Base-by-base conservation (phyloP, 805 yeast species). In the Wickerhamomyces bovis region DNA sequence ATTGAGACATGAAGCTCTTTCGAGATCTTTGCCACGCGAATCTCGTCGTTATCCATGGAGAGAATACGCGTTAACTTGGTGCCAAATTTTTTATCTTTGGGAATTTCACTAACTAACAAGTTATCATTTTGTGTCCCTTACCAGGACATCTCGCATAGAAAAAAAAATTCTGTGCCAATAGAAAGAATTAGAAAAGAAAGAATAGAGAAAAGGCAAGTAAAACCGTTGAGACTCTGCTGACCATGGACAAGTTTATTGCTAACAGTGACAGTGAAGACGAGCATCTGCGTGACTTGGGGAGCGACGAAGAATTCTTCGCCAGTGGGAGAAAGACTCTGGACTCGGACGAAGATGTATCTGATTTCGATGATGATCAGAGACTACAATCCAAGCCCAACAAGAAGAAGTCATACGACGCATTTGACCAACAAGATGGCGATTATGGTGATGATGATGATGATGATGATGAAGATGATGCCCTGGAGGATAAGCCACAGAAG, bases 21-120 rank as follows among this genome's bases (percentile, higher is more conserved):
- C 4, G 67, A 57, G n/a, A 63, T 51, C 46, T 55, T 61, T 2
- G 68, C 50, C 3, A 65, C 53, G 16, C 59, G 49, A 7, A 64
- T 43, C 43, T 67, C 71, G 42, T 61, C 67, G 4, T 52, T 45
- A 38, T 66, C 67, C 70, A 66, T 66, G 31, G 12, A 16, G 12
- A 20, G 16, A 10, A 12, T 16, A 33, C 3, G 20, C 36, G 36
- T 33, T 16, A 4, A 15, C 3, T n/a, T 31, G 35, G 10, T 6
- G 16, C n/a, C n/a, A n/a, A n/a, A n/a, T n/a, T n/a, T n/a, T n/a
- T n/a, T n/a, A n/a, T n/a, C 16, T 30, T 30, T 3, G 35, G 9
- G 11, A 33, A 16, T 33, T 33, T 18, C 15, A 10, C 6, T 16
- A 6, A 9, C 10, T 13, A 8, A 28, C 4, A 8, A 28, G n/a